Evolutionary conservation across 177 flowering plant genomes (phyloP).

Genomic region (Viscum album): DNA sequence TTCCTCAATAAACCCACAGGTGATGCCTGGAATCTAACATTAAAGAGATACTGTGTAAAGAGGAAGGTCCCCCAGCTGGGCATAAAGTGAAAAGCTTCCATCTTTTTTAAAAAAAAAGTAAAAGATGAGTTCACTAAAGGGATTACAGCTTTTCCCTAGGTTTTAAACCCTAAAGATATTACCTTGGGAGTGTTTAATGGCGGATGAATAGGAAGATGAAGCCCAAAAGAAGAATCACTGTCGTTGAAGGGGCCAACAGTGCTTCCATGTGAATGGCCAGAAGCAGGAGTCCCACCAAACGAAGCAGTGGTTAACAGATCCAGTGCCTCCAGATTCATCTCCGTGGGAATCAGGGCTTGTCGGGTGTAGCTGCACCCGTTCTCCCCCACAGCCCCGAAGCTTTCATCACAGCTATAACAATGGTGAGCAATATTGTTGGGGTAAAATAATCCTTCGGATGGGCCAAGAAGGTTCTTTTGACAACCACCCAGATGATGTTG

Average conservation of each 20-base stretch:
- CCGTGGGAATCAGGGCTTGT: constrained; percentile 49
- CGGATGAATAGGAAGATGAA: constrained; percentile 23
- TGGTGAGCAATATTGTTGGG: constrained; percentile 19
- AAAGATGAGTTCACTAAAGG: constrained; percentile 5
- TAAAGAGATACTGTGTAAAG: constrained; percentile 22
- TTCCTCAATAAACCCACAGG: constrained; percentile 13
- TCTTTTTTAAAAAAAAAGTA: constrained; percentile 3
- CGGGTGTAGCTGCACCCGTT: constrained; percentile 26
- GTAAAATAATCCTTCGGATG: constrained; percentile 18
- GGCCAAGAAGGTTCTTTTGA: neutral
- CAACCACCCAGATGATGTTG: constrained; percentile 28
- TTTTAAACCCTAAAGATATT: constrained; percentile 6
- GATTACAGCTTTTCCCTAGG: too few relatives aligned
- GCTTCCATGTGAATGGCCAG: neutral
- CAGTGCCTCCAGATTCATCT: constrained; percentile 45
- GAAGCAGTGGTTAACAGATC: constrained; percentile 45
- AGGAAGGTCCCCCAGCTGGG: constrained; percentile 15
- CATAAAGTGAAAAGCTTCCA: constrained; percentile 13
- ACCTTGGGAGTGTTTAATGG: constrained; percentile 27
- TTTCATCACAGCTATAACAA: constrained; percentile 19
- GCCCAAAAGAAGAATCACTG: constrained; percentile 19
- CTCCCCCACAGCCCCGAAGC: constrained; percentile 9
- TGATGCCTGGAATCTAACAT: neutral
- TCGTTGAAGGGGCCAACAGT: constrained; percentile 20
- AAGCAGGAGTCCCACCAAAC: constrained; percentile 20